Percentiles rank a stretch among this genome's conserved stretches.
These are phyloP conservation scores for Galerina marginata DNA, from an alignment of 768 basidiomycete genomes.

Conservation along the genomic window DNA sequence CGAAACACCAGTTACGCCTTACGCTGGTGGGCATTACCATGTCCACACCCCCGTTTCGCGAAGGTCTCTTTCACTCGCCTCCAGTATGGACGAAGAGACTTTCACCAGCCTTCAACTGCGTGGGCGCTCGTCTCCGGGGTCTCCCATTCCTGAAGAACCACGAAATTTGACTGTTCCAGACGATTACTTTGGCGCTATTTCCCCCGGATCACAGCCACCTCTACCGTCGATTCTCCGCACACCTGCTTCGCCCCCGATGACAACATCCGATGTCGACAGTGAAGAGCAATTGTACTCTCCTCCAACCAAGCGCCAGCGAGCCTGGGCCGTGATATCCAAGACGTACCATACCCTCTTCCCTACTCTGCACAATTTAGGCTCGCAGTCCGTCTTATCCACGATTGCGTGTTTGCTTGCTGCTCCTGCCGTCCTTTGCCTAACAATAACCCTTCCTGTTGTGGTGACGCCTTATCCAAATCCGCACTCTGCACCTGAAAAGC, in stretches of 20 bases:
- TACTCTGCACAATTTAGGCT: slow-evolving; percentile 73
- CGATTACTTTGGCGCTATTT: slow-evolving; percentile 23
- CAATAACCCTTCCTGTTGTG: slow-evolving; percentile 91
- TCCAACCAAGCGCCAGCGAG: slow-evolving; percentile 46
- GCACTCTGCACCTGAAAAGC: slow-evolving; percentile 45
- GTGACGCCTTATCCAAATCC: slow-evolving; percentile 57
- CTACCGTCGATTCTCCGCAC: slow-evolving; percentile 64
- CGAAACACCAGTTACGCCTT: slow-evolving; percentile 70
- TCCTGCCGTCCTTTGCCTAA: slow-evolving; percentile 85
- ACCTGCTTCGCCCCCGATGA: slow-evolving; percentile 52
- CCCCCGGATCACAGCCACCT: slow-evolving; percentile 23
- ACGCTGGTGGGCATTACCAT: slow-evolving; percentile 78
- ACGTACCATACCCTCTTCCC: slow-evolving; percentile 80
- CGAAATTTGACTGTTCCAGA: slow-evolving; percentile 10
- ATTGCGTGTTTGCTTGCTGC: slow-evolving; percentile 81
- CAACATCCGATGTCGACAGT: slow-evolving; percentile 46
- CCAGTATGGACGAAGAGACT: slow-evolving; percentile 37
- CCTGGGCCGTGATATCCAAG: slow-evolving; percentile 40
- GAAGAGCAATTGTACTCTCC: slow-evolving; percentile 46
- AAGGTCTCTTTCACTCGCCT: slow-evolving; percentile 29
- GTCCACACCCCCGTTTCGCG: slow-evolving; percentile 28
- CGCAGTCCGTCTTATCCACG: slow-evolving; percentile 73
- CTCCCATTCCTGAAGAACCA: slow-evolving; percentile 12
- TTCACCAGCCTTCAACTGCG: slow-evolving; percentile 45
- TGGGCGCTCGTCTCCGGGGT: slow-evolving; percentile 7